A percentile compares a stretch with the other conserved stretches of the same genome.
Evolutionary conservation across 2,329 filamentous ascomycete genomes (phyloP).

Genomic region (Orbilia blumenaviensis): DNA sequence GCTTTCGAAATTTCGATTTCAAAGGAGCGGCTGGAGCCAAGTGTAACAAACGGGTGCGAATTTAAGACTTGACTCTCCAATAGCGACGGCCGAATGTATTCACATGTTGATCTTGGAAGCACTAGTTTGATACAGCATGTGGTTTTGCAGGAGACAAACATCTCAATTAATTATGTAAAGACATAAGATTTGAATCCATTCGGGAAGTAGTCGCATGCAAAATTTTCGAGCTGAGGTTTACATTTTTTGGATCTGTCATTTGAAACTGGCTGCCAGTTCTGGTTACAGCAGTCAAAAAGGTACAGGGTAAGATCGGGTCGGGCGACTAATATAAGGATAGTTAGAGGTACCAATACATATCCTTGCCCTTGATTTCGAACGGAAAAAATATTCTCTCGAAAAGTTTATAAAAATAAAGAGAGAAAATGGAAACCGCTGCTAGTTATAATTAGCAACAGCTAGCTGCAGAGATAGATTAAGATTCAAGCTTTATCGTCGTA

Average conservation of each 20-base stretch:
- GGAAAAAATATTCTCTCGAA: no score
- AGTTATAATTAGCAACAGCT: no score
- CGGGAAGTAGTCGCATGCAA: not conserved
- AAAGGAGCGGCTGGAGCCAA: not conserved
- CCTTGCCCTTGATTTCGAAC: no score
- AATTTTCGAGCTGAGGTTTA: not conserved
- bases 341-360: no score
- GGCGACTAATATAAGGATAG: not conserved
- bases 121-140: not conserved
- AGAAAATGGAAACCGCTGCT: no score
- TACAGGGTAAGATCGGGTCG: not conserved
- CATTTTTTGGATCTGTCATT: not conserved
- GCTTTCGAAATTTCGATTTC: constrained; percentile 4
- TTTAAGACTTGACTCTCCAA: not conserved
- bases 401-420: no score
- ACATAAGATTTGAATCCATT: no score
- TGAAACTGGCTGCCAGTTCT: constrained; percentile 35
- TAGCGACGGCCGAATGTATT: not conserved
- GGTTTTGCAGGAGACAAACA: not conserved
- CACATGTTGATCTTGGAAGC: not conserved
- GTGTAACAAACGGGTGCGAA: not conserved
- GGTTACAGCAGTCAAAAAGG: constrained; percentile 25
- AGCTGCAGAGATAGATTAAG: no score
- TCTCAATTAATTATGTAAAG: no score
- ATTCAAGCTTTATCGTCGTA: no score